Percentiles rank a stretch among this genome's conserved stretches.
phyloP scores from a whole-genome alignment of 176 grass and related monocot genomes.

The Lolium rigidum region DNA sequence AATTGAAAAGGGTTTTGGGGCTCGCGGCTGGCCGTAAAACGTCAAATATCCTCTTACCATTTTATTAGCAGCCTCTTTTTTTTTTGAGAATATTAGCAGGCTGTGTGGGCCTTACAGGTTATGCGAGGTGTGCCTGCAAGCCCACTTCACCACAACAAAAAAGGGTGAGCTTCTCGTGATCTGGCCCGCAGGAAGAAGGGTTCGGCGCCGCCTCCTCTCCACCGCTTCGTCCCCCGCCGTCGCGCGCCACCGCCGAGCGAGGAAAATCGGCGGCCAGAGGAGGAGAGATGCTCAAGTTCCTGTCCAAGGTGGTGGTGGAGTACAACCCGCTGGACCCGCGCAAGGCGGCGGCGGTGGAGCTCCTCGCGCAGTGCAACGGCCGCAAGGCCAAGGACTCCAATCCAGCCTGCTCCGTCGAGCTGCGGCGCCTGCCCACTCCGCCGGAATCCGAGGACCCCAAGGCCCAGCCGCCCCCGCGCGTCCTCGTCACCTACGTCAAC shows the following conservation, averaged over 20 bases:
- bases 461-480: constrained; percentile 44
- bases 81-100: not conserved
- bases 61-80: too few species aligned
- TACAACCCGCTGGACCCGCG: constrained; percentile 87
- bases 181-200: not conserved
- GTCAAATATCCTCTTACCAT: too few species aligned
- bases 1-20: too few species aligned
- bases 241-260: constrained; percentile 2
- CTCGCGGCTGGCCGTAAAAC: too few species aligned
- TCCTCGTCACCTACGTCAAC: constrained; percentile 84
- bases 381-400: constrained; percentile 98
- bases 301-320: constrained; percentile 92
- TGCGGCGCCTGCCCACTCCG: constrained; percentile 69
- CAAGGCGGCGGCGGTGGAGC: constrained; percentile 88
- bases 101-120: not conserved
- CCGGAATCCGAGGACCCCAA: constrained; percentile 17
- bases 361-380: constrained; percentile 90
- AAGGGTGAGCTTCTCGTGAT: not conserved
- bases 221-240: not conserved
- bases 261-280: not conserved
- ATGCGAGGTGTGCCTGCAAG: not conserved
- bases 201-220: not conserved
- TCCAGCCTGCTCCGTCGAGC: constrained; percentile 89
- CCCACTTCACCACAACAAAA: not conserved
- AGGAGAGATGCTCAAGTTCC: constrained; percentile 70